A percentile compares a stretch with the other conserved stretches of the same genome.
Conservation (phyloP, 1,284 basidiomycete genomes). For the Trametes hirsuta region DNA sequence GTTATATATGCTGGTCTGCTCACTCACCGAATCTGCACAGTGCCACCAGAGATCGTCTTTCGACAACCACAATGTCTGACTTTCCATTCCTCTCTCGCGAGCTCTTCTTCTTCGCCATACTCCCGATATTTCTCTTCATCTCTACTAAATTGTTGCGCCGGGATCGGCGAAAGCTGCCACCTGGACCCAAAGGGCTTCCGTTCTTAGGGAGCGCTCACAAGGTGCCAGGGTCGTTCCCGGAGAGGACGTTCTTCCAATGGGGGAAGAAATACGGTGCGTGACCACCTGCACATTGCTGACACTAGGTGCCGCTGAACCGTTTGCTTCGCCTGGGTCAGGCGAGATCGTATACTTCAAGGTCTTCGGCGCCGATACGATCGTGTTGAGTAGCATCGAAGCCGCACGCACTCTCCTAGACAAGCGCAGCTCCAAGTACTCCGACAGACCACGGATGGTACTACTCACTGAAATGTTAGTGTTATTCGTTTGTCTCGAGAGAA, state of each 20-base stretch:
- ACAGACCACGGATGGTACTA: conserved; percentile 35
- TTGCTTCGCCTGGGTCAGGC: neutral
- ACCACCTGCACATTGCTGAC: neutral
- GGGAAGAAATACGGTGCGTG: conserved; percentile 9
- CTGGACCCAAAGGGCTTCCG: conserved; percentile 25
- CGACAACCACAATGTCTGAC: too few relatives aligned
- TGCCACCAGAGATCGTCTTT: too few relatives aligned
- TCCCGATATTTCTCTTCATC: too few relatives aligned
- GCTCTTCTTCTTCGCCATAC: too few relatives aligned
- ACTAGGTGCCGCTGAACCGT: neutral
- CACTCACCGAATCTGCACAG: too few relatives aligned
- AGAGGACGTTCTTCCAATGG: conserved; percentile 23
- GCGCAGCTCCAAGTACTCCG: conserved; percentile 43
- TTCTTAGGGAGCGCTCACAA: conserved; percentile 27
- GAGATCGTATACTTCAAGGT: conserved; percentile 10
- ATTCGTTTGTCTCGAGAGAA: too few relatives aligned
- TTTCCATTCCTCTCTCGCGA: too few relatives aligned
- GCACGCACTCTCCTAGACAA: conserved; percentile 45
- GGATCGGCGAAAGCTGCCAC: conserved; percentile 12
- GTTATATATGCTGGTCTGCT: too few relatives aligned
- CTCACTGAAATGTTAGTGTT: conserved; percentile 32
- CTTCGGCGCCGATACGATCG: conserved; percentile 37
- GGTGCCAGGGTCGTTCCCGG: conserved; percentile 22
- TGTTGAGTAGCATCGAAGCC: conserved; percentile 39
- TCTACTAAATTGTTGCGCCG: too few relatives aligned